Evolutionary conservation across 306 rosid genomes (phyloP), one percentile per base, ranked within the genome.

Genomic region (Urtica urens): DNA sequence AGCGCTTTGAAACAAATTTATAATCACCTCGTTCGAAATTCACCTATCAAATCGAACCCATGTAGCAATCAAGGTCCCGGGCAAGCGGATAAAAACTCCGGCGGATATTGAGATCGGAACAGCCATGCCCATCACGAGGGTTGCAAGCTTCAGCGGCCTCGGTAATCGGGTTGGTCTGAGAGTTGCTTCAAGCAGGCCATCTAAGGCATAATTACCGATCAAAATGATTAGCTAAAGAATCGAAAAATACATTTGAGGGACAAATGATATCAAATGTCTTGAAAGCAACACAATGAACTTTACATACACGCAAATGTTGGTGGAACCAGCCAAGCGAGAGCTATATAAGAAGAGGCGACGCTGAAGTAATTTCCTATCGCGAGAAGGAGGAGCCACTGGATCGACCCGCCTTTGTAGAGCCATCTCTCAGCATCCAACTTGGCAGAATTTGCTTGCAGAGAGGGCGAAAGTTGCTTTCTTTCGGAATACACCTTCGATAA

Each of bases 111-210:
- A 38, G 70, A 79, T 61, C 25, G 97, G 97, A 0, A 59, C 46
- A 26, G 82, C 80, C 68, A 74, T 66, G 66, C 97, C 97, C 30
- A 90, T 48, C 59, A 84, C 39, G 49, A 84, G 52, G 20, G 97
- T 90, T 47, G 73, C 90, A 49, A 84, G 85, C 71, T 84, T 90
- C 73, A 90, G 83, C 1, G 97, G 93, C 75, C 63, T 84, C 19
- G 97, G 95, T 39, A 84, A 64, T 67, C 93, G 74, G 46, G 60
- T 49, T 39, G 97, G 86, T 70, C 76, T 45, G 48, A 90, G 75
- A 40, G 97, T 90, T 3, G 97, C 97, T 77, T 90, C 97, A 42
- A 90, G 78, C 67, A 90, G 73, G 35, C 97, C 97, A 77, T 79
- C 97, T 90, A 80, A n/a, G 8, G 68, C 15, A 51, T 40, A 63